Evolutionary conservation across 2,329 filamentous ascomycete genomes (phyloP), one percentile per base, ranked within the genome.

Genomic region (Aspergillus ruber): DNA sequence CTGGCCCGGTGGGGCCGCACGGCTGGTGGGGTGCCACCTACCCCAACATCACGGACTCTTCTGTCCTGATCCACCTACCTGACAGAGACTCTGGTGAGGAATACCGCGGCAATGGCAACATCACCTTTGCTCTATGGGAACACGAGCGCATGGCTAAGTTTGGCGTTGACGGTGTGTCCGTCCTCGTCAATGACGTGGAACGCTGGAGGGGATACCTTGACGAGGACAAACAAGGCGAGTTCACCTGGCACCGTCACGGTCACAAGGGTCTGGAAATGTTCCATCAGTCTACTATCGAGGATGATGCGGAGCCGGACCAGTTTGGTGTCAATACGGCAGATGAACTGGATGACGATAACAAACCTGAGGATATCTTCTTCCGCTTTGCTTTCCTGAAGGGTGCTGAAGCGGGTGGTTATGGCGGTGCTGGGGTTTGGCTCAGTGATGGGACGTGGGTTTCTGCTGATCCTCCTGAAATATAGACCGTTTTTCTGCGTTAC

Each of bases 141-240:
- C 56, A 58, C 2, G 55, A 68, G 39, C 63, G 67, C 10, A 72
- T 72, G 69, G 46, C 52, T 1, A 53, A 65, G 17, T 59, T 72
- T 4, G 62, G 63, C 8, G 69, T 74, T 20, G 81, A 84, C 49
- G 81, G 81, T 1, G 64, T 84, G 8, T 80, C 76, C 23, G 72
- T 84, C 3, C 65, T 84, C 3, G 76, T 84, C 48, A 84, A 84
- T 53, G 81, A 84, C 45, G 81, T 84, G 1, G 81, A 84, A 59
- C 70, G 80, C 29, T 83, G 78, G 64, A 68, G 77, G 5, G 77
- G 75, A 2, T 83, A 80, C 57, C 61, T 73, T 17, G 78, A 82
- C 48, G 74, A 76, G 46, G 63, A 71, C 32, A 60, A 64, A 33
- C 61, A 56, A 3, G 74, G 72, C 29, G 68, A 74, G 47, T 80